Base-by-base conservation (phyloP, 2,329 filamentous ascomycete genomes). In the Colletotrichum sp. region DNA sequence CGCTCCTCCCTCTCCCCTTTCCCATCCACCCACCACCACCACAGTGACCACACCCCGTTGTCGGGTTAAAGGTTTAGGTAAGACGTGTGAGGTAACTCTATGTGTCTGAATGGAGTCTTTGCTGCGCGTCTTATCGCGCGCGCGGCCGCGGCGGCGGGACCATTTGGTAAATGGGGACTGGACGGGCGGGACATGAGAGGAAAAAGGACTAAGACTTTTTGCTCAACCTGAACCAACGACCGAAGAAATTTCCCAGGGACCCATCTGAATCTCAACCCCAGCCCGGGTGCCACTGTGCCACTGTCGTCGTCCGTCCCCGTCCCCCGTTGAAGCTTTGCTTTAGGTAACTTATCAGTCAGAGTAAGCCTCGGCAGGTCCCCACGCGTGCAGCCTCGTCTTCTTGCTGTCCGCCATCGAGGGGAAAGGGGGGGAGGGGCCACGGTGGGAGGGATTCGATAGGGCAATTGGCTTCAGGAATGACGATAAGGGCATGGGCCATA, bases 201-300 rank as follows among this genome's bases (percentile, higher is more conserved):
- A 8, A 13, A 12, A 26, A 9, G 52, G 52, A 24, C 21, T 15
- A 16, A 21, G 52, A 26, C 52, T 30, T 43, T 26, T 61, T 32
- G 67, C 55, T 69, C 24, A 57, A 69, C 67, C 67, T 69, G 67
- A 69, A 69, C 67, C 67, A 69, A 69, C 55, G 55, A 61, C 67
- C 67, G 55, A 68, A 34, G 21, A 69, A 69, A 69, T 69, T 69
- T 69, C 55, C 67, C 67, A 61, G 34, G 26, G 67, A 21, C 67
- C 67, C 67, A 69, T 69, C 67, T 57, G 67, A 69, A 69, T 69
- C 52, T 38, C 30, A 24, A 43, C 61, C 61, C 61, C 61, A 65
- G 61, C 61, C 61, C 60, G 30, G 30, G 21, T 57, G 24, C 57
- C 21, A 60, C 38, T 43, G 34, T 43, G 61, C 61, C 61, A 65